Percentiles rank a stretch among this genome's conserved stretches.
Evolutionary conservation across 2,329 filamentous ascomycete genomes (phyloP).

Genomic region (Biscogniauxia mediterranea): DNA sequence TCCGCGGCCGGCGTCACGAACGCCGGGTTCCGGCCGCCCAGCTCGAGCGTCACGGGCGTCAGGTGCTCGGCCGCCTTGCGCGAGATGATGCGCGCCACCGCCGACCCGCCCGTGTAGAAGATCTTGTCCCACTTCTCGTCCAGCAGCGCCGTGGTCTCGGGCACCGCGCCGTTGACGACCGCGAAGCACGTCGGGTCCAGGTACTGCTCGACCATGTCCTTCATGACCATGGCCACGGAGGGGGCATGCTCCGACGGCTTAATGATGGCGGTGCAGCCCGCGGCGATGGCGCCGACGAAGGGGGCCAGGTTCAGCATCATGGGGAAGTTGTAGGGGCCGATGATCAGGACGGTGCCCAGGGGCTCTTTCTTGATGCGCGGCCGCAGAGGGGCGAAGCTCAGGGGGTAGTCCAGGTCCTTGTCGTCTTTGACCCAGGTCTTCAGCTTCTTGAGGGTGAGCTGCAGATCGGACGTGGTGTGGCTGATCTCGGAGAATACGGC

Average conservation of each 20-base stretch:
- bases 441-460: constrained; percentile 75
- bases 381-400: constrained; percentile 66
- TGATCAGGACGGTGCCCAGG: constrained; percentile 77
- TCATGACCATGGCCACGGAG: constrained; percentile 71
- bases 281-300: constrained; percentile 84
- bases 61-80: constrained; percentile 86
- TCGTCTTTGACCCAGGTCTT: constrained; percentile 84
- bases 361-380: constrained; percentile 85
- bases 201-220: constrained; percentile 71
- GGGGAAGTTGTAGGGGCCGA: constrained; percentile 94
- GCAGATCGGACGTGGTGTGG: constrained; percentile 77
- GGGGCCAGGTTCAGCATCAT: constrained; percentile 77
- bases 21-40: constrained; percentile 89
- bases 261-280: constrained; percentile 83
- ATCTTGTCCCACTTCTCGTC: constrained; percentile 97
- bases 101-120: constrained; percentile 83
- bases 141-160: constrained; percentile 78
- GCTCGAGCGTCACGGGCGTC: constrained; percentile 84
- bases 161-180: constrained; percentile 76
- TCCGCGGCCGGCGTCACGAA: constrained; percentile 85
- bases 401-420: constrained; percentile 64
- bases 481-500: constrained; percentile 70
- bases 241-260: constrained; percentile 89
- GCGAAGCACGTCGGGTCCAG: constrained; percentile 77
- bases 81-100: constrained; percentile 81